Base-by-base conservation (phyloP, 2,329 filamentous ascomycete genomes). In the Cadophora luteo-olivacea region DNA sequence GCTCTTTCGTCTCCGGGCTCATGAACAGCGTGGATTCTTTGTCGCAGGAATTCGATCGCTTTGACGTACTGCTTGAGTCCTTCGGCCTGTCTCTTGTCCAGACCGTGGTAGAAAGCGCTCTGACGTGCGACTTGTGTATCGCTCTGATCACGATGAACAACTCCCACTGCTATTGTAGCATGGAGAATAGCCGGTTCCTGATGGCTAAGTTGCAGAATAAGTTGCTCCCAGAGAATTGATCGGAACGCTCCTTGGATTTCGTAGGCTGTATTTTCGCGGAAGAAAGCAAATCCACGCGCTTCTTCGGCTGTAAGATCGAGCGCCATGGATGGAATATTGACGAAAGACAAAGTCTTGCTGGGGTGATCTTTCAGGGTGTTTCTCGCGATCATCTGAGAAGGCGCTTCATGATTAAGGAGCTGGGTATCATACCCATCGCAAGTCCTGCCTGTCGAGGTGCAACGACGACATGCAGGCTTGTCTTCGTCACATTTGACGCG, bases 161-260 rank as follows among this genome's bases (percentile, higher is more conserved):
- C 33, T 36, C 48, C 61, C 6, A 64, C 61, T 22, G 61, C 61
- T 16, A 64, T 52, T n/a, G 32, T 32, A 16, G 61, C 61, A n/a
- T 54, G 49, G 19, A 64, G 45, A 11, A 64, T n/a, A 6, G 45
- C 25, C 22, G 61, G 61, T 32, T 64, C 61, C 24, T 64, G 61
- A 3, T 64, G 61, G 24, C 19, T 54, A 19, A 54, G 25, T 24
- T 64, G 61, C 8, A 54, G 48, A 54, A 64, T n/a, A n/a, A 64
- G 45, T 22, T 49, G 25, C 32, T 64, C 61, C 61, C 61, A 64
- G 16, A 64, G 36, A 38, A 19, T 54, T 12, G 61, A 52, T 24
- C 32, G 61, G 32, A 64, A 64, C 3, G 22, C 48, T 48, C 61
- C 61, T 41, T 64, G 61, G 32, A 64, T 64, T 36, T 64, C 48